Evolutionary conservation across 179 eudicot species (phyloP), one percentile per base, ranked within the genome.

Genomic region (Beta macrorhiza): DNA sequence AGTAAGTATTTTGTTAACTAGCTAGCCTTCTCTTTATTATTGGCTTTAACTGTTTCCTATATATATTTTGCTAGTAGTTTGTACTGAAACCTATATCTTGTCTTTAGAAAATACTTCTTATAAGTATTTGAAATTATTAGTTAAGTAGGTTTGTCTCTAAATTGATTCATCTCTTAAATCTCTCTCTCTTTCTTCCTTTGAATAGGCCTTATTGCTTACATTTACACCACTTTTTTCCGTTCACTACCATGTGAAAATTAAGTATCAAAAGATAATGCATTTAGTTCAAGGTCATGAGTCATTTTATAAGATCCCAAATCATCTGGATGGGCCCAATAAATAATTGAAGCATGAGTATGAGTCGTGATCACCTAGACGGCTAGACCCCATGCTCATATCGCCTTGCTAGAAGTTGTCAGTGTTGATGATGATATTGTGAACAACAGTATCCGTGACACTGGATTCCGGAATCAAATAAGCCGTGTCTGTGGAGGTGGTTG

Each of bases 1-100:
- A 82, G 99, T 92, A 79, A 86, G 93, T 88, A 14, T 62, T 42
- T 15, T 56, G 56, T 55, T 67, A 25, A 32, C 75, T 72, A 42
- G 52, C 57, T 81, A 8, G 16, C 58, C 68, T 16, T 59, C 9
- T 5, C 19, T 58, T 42, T 58, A 12, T 16, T 56, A 52, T 17
- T 76, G 70, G 42, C n/a, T 68, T 45, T 44, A 32, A 13, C 55
- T 76, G 10, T 16, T 56, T 68, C 6, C 12, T 51, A 58, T 51
- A 44, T 8, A 19, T 29, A 29, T 29, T 29, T 29, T 29, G 32
- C 10, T 44, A n/a, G 12, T 10, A 56, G 25, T n/a, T 62, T 19
- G 2, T 62, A 19, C n/a, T 62, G 9, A 20, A 19, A 10, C 7
- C 20, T 19, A 17, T 15, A 37, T 15, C 51, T 78, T 67, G 17